phyloP scores from a whole-genome alignment of 73 alveolate genomes.

The Breviolum minutum region DNA sequence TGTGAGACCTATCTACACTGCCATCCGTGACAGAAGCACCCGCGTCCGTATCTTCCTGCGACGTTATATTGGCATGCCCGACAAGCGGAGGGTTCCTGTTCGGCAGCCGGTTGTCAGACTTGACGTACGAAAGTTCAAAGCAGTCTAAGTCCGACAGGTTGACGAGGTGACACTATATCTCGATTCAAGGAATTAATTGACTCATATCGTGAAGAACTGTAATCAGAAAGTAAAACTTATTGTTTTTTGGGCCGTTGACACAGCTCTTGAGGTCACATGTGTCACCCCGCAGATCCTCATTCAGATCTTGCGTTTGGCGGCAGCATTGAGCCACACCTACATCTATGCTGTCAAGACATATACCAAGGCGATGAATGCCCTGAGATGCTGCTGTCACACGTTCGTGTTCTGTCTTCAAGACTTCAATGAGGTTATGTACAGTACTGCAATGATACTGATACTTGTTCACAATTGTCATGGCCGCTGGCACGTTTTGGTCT shows the following conservation, averaged over 20 bases:
- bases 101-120: too few relatives aligned
- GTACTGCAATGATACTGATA: too few relatives aligned
- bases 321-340: background rate
- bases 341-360: conserved; percentile 43
- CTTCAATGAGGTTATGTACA: too few relatives aligned
- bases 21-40: background rate
- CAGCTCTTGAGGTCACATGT: background rate
- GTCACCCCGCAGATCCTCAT: background rate
- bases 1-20: conserved; percentile 8
- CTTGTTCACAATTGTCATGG: too few relatives aligned
- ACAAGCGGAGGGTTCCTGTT: background rate
- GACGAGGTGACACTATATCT: background rate
- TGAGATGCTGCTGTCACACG: background rate
- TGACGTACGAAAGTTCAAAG: too few relatives aligned
- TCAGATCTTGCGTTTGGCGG: background rate
- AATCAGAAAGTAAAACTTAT: background rate
- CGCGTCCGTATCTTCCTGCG: conserved; percentile 31
- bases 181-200: too few relatives aligned
- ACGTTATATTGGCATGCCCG: conserved; percentile 61
- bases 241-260: background rate
- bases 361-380: conserved; percentile 1
- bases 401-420: too few relatives aligned
- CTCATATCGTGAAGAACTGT: too few relatives aligned
- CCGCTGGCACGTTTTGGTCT: too few relatives aligned
- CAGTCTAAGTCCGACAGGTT: too few relatives aligned